Base-by-base conservation (phyloP, 257 asterid species). In the Nicotiana paniculata region DNA sequence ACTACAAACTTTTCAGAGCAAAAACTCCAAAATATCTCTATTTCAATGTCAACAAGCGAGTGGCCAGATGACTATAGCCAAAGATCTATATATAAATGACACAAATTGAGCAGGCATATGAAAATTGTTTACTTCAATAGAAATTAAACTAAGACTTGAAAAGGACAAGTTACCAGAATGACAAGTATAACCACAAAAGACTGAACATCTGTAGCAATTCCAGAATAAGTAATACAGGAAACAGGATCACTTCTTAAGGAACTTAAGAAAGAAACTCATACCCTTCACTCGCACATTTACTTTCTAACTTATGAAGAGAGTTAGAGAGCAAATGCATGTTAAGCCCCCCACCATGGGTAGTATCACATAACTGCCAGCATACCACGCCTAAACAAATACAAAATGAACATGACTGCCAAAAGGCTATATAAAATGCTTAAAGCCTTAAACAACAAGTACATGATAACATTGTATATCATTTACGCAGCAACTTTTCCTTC, bases 1-100 rank as follows among this genome's bases (percentile, higher is more conserved):
- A 77, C 67, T 64, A 64, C 77, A 82, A 76, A 6, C 2, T 21
- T 64, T 82, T 15, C 78, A 72, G 83, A 82, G 86, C 70, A 81
- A 12, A 64, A 77, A 59, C 85, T 59, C 8, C 70, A 62, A 67
- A 64, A 63, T 28, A 48, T 78, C 13, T 62, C 57, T 82, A 82
- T 57, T 75, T 48, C 13, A 48, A 53, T 24, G 62, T 74, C 79
- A 48, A 48, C 16, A 74, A 72, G 79, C 2, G 15, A 74, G 39
- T 70, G 21, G 35, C 39, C 61, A 74, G 79, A 74, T 51, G 61
- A 74, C 39, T 48, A 33, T 48, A 74, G 15, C 79, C 79, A 48
- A 48, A 48, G 39, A 74, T 74, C 39, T 74, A 74, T 32, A 24
- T 72, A 74, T 72, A 48, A 48, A 33, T 51, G 37, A 74, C 48